Conservation (phyloP, 805 yeast genomes). For the Maudiozyma turicensis region DNA sequence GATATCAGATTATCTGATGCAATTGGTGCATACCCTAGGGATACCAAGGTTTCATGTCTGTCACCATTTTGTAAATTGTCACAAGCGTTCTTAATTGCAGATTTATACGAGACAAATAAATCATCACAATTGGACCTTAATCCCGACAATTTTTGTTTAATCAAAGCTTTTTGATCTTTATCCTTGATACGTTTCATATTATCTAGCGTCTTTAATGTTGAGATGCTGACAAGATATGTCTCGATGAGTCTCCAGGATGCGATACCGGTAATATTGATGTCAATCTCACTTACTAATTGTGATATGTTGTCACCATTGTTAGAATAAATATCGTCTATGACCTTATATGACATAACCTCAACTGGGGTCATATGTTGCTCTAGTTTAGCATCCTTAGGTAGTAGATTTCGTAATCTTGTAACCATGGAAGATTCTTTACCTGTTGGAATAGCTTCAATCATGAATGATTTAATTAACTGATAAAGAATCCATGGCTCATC, state of each 20-base stretch:
- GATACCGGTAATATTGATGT: background rate
- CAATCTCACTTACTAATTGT: background rate
- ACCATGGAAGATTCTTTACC: background rate
- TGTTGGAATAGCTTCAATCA: constrained; percentile 13
- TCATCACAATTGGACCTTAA: constrained; percentile 20
- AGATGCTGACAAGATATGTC: constrained; percentile 13
- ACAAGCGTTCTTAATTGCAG: constrained; percentile 3
- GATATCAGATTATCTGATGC: constrained; percentile 3
- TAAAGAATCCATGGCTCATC: constrained; percentile 9
- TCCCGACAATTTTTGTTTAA: constrained; percentile 11
- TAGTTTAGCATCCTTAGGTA: background rate
- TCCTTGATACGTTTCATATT: constrained; percentile 20
- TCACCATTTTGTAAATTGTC: constrained; percentile 4
- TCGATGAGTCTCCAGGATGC: constrained; percentile 19
- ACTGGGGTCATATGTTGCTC: constrained; percentile 1
- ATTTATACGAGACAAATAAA: constrained; percentile 7
- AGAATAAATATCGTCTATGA: constrained; percentile 15
- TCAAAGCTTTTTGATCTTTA: constrained; percentile 7
- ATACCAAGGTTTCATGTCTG: constrained; percentile 2
- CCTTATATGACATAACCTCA: constrained; percentile 18
- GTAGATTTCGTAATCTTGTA: background rate
- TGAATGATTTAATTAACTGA: constrained; percentile 15
- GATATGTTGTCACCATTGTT: constrained; percentile 8
- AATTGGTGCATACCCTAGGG: constrained; percentile 8
- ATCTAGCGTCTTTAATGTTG: constrained; percentile 24